Conservation (phyloP, 257 asterid species). For the Nicotiana otophora region DNA sequence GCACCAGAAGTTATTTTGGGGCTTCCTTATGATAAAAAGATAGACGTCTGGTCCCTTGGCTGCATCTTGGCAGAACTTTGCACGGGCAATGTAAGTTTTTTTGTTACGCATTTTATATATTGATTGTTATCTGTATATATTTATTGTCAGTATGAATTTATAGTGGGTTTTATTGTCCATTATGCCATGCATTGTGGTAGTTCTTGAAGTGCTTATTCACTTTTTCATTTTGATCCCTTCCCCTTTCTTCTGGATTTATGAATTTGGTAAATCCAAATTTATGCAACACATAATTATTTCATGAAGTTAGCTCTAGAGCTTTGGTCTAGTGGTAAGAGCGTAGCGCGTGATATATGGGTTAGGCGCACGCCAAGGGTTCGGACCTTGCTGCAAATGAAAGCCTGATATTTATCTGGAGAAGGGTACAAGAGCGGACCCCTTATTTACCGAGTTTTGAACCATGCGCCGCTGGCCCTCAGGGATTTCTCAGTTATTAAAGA, state of each 20-base stretch:
- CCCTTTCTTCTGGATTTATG: background rate
- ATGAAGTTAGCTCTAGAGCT: background rate
- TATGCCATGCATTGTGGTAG: background rate
- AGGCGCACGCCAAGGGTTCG: background rate
- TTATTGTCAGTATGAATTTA: background rate
- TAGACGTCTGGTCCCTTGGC: slow-evolving; percentile 76
- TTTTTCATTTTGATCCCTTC: background rate
- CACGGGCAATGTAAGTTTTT: slow-evolving; percentile 62
- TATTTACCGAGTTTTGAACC: background rate
- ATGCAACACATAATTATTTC: background rate
- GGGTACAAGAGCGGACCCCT: background rate
- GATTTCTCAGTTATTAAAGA: background rate
- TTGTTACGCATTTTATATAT: background rate
- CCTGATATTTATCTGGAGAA: background rate
- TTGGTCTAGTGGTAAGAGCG: background rate
- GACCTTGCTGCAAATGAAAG: background rate
- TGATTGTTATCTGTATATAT: background rate
- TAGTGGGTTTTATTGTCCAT: background rate
- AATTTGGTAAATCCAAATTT: background rate
- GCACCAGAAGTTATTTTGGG: slow-evolving; percentile 81
- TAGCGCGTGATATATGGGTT: background rate
- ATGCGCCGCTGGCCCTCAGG: background rate
- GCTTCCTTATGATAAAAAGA: slow-evolving; percentile 63
- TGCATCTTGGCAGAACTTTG: slow-evolving; percentile 88
- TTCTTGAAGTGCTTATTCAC: background rate